Base-by-base conservation (phyloP, 495 filamentous ascomycete species). In the Daldinia loculata region DNA sequence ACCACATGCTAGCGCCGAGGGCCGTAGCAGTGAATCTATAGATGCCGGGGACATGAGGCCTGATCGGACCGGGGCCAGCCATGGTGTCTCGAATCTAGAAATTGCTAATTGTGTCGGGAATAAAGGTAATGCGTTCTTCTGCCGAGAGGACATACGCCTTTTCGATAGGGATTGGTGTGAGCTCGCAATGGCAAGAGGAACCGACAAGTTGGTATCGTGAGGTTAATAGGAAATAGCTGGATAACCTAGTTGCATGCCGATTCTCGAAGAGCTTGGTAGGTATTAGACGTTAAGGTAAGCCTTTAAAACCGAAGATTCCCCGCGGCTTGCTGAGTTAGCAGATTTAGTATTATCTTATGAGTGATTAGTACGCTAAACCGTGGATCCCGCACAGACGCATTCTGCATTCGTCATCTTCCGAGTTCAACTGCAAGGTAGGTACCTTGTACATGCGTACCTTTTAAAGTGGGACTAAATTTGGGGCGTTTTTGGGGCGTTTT, bases 1-100 rank as follows among this genome's bases (percentile, higher is more conserved):
- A 98, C 95, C 95, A 99, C 96, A 98, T 99, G 83, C 90, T 91
- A 22, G 95, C 95, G 67, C 93, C 93, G 56, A 99, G 82, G 59
- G 89, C 91, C 29, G 93, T 98, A 48, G 92, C 95, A 45, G 89
- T 84, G 77, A 92, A 91, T 75, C 93, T 87, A 82, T 98, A 96
- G 75, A 97, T 76, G 59, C 88, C 89, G 60, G 92, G 89, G 39
- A 84, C 85, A 63, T 90, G 90, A 78, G 92, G 90, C 74, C 58
- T 70, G 11, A 69, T 68, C 27, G 64, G 63, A 63, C 66, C 63
- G 55, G 53, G 67, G 26, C 67, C 76, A 64, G 71, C 69, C 66
- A 77, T 75, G 61, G 59, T 64, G 63, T 56, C 50, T 59, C 58
- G 67, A 61, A 66, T 64, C 61, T 70, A 24, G 12, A 3, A 7